These are phyloP conservation scores for Capsella rubella DNA, from an alignment of 441 rosid species.

Conservation along the genomic window DNA sequence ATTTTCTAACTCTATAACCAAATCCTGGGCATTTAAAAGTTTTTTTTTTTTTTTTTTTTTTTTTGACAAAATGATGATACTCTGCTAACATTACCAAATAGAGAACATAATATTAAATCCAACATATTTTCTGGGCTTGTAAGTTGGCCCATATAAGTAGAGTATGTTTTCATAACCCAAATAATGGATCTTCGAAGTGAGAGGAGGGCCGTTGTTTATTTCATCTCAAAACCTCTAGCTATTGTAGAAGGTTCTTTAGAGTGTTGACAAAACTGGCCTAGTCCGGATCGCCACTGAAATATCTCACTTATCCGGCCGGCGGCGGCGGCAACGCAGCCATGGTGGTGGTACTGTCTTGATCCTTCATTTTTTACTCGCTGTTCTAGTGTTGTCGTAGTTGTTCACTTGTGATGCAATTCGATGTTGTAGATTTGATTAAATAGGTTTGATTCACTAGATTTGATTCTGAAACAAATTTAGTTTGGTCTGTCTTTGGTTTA, in stretches of 20 bases:
- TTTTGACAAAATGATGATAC: too few relatives aligned
- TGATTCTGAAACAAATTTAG: background rate
- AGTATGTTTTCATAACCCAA: background rate
- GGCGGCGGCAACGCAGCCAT: background rate
- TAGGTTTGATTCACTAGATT: background rate
- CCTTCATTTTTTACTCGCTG: background rate
- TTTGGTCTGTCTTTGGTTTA: too few relatives aligned
- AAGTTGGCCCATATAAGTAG: background rate
- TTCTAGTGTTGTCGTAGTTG: background rate
- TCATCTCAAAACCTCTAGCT: background rate
- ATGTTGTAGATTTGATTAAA: too few relatives aligned
- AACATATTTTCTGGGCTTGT: background rate
- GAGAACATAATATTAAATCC: background rate
- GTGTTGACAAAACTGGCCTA: background rate
- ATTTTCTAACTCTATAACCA: background rate
- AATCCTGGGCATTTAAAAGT: background rate
- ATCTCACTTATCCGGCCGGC: slow-evolving; percentile 13
- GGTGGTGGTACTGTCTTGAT: slow-evolving; percentile 58
- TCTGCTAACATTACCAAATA: too few relatives aligned
- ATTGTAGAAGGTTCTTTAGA: background rate
- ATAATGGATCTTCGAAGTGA: background rate
- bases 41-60: too few relatives aligned
- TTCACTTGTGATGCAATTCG: background rate
- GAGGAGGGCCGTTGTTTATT: background rate
- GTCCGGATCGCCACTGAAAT: slow-evolving; percentile 42